phyloP scores from a whole-genome alignment of 495 filamentous ascomycete genomes.

The Aspergillus campestris region DNA sequence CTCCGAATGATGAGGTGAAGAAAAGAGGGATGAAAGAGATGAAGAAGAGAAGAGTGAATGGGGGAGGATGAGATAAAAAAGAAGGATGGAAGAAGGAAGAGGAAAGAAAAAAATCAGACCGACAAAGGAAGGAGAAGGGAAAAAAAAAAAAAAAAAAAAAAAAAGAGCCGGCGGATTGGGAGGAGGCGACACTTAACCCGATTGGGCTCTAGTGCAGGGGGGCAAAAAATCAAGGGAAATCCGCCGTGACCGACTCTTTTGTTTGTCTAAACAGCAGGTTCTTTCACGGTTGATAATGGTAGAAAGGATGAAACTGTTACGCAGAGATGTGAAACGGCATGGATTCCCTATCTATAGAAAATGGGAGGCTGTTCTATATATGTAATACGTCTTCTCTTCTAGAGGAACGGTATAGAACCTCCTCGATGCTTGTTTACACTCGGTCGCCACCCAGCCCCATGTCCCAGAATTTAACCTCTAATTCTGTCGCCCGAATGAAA shows the following conservation, averaged over 20 bases:
- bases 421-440: conserved; percentile 2
- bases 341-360: too few species aligned
- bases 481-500: conserved; percentile 82
- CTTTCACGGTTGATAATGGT: too few species aligned
- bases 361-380: too few species aligned
- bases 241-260: neutral
- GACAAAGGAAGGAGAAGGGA: conserved; percentile 1
- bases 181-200: conserved; percentile 7
- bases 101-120: conserved; percentile 8
- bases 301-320: too few species aligned
- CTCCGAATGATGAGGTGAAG: conserved; percentile 5
- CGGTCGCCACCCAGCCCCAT: conserved; percentile 51
- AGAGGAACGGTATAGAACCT: neutral
- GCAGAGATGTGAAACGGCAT: too few species aligned
- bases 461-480: conserved; percentile 86
- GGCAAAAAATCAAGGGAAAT: neutral
- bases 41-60: conserved; percentile 19
- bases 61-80: conserved; percentile 13
- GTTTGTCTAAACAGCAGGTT: neutral
- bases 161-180: conserved; percentile 3
- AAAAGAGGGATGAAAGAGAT: conserved; percentile 7
- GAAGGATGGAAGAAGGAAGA: conserved; percentile 19
- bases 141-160: conserved; percentile 15
- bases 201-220: conserved; percentile 10
- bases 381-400: too few species aligned